Conservation (phyloP, 768 basidiomycete species). For the Austroboletus festivus region DNA sequence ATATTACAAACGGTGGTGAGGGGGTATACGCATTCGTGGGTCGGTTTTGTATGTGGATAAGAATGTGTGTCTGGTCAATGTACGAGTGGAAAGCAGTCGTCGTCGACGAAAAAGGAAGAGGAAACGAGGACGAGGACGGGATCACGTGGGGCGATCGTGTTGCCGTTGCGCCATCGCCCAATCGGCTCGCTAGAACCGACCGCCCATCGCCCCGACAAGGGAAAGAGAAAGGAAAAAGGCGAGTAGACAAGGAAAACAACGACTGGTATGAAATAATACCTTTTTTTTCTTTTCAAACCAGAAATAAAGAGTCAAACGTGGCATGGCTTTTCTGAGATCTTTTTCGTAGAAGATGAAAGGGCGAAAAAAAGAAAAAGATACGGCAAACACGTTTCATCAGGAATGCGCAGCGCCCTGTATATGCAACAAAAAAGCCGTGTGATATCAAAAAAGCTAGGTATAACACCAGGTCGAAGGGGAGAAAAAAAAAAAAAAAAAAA, state of each 20-base stretch:
- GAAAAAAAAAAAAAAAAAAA: no score
- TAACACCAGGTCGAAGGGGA: conserved; percentile 28
- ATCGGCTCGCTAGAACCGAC: conserved; percentile 10
- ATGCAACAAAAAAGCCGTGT: conserved; percentile 11
- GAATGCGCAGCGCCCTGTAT: conserved; percentile 31
- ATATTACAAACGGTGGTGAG: not conserved
- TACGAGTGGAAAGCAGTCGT: not conserved
- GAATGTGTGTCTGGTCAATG: not conserved
- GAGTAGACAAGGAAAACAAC: not conserved
- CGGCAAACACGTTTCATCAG: conserved; percentile 24
- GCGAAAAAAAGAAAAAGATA: not conserved
- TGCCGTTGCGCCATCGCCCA: no score
- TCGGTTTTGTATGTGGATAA: no score
- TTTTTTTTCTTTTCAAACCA: no score
- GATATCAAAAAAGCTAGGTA: not conserved
- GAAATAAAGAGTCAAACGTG: no score
- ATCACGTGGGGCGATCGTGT: not conserved
- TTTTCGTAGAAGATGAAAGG: no score
- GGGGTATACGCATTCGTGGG: not conserved
- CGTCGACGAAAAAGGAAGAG: no score
- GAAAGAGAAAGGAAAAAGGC: not conserved
- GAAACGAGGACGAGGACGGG: no score
- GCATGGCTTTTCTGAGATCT: no score
- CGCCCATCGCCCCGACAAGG: conserved; percentile 2
- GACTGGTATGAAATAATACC: conserved; percentile 15